Percentiles rank a stretch among this genome's conserved stretches.
Evolutionary conservation across 345 rosid species (phyloP).

Genomic region (Eucalyptus pauciflora): DNA sequence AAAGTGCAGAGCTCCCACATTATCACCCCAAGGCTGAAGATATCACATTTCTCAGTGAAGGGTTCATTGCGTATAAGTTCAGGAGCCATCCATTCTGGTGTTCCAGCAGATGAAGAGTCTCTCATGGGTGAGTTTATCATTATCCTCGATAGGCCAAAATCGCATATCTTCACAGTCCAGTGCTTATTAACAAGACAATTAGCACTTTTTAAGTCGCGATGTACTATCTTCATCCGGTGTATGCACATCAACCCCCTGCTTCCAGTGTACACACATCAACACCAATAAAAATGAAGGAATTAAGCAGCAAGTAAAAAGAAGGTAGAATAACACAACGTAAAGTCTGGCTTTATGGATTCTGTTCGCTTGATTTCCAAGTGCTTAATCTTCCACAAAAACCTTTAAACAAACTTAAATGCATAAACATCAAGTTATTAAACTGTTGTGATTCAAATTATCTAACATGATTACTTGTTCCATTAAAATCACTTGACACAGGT

Average conservation of each 20-base stretch:
- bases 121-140: constrained; percentile 60
- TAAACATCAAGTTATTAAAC: not conserved
- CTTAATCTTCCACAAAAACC: not conserved
- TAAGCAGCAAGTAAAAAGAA: not conserved
- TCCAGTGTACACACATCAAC: not conserved
- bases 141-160: constrained; percentile 93
- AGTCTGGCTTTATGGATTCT: not conserved
- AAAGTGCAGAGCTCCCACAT: constrained; percentile 98
- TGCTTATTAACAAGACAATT: constrained; percentile 92
- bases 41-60: constrained; percentile 92
- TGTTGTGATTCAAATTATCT: not conserved
- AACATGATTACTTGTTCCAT: not conserved
- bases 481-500: not conserved
- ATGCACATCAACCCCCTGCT: constrained; percentile 98
- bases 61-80: constrained; percentile 89
- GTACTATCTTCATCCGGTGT: constrained; percentile 93
- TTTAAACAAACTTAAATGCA: not conserved
- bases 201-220: constrained; percentile 81
- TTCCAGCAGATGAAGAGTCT: constrained; percentile 87
- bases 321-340: not conserved
- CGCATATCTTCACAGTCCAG: constrained; percentile 88
- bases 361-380: not conserved
- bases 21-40: constrained; percentile 95
- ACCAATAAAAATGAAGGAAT: not conserved
- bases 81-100: constrained; percentile 99